Evolutionary conservation across 75 land plant genomes (phyloP).

Genomic region (Larix kaempferi): DNA sequence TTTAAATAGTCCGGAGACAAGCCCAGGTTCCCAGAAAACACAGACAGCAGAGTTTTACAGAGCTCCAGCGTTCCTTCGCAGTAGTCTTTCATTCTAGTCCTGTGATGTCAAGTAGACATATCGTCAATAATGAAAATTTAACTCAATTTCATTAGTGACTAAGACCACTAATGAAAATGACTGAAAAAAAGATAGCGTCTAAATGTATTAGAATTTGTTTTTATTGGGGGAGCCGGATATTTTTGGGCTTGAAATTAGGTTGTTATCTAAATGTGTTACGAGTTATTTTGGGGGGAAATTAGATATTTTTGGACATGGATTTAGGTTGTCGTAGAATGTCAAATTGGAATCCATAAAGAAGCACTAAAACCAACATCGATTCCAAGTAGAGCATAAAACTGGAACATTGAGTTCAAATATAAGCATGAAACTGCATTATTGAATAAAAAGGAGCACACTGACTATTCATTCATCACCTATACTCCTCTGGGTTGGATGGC

Average conservation of each 20-base stretch:
- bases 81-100: slow-evolving; percentile 39
- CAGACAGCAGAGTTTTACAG: slow-evolving; percentile 24
- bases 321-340: no score
- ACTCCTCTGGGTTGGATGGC: slow-evolving; percentile 21
- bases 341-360: background rate
- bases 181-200: background rate
- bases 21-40: slow-evolving; percentile 42
- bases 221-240: no score
- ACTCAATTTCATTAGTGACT: no score
- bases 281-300: no score
- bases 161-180: no score
- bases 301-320: no score
- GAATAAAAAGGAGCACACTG: background rate
- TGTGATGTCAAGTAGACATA: slow-evolving; percentile 10
- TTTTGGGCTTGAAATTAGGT: no score
- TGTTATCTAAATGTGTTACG: no score
- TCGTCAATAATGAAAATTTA: no score
- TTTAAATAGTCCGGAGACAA: slow-evolving; percentile 14
- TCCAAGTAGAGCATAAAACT: no score
- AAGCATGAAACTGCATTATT: background rate
- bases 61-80: slow-evolving; percentile 24
- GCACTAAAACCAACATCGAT: background rate
- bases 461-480: slow-evolving; percentile 15
- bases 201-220: no score
- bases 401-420: no score